Base-by-base conservation (phyloP, 2,329 filamentous ascomycete species). In the Parastagonospora nodorum region DNA sequence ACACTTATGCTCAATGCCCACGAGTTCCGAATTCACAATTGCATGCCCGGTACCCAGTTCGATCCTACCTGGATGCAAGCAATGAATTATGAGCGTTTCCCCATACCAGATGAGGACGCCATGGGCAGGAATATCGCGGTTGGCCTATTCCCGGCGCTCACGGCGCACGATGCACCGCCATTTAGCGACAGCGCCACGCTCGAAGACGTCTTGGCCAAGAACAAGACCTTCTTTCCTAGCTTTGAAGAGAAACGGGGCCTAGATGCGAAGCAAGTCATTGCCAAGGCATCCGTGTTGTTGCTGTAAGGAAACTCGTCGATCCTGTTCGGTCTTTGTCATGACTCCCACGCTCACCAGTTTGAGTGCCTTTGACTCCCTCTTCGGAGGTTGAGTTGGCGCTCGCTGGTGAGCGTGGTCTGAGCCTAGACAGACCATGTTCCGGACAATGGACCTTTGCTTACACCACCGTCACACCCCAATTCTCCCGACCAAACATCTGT, bases 21-120 rank as follows among this genome's bases (percentile, higher is more conserved):
- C 16, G 39, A 52, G 0, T 61, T 58, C 36, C 50, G 49, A 24
- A 48, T 62, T 14, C 42, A 47, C 14, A 58, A 51, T 32, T 48
- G 38, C 19, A 28, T 15, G 3, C 55, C 57, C 1, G 57, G 44
- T 1, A 40, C 19, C 2, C 2, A 1, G 3, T 64, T 56, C 38
- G 36, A 61, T 27, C 12, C 43, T 0, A 8, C 9, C 5, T 55
- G 50, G 36, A 64, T 63, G 61, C 14, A 35, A 6, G 53, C 53
- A 2, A 48, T 52, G 16, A 29, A 50, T 14, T 14, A 14, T 0
- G 31, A 42, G 1, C 51, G 53, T 8, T 15, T 36, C 2, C 11
- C 29, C 0, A 2, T 58, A 1, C 1, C 27, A 4, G 45, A 48
- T 11, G 19, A 9, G 2, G 9, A 49, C 9, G 45, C 49, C 6